Evolutionary conservation across 306 rosid species (phyloP).

Genomic region (Castanopsis chinensis): DNA sequence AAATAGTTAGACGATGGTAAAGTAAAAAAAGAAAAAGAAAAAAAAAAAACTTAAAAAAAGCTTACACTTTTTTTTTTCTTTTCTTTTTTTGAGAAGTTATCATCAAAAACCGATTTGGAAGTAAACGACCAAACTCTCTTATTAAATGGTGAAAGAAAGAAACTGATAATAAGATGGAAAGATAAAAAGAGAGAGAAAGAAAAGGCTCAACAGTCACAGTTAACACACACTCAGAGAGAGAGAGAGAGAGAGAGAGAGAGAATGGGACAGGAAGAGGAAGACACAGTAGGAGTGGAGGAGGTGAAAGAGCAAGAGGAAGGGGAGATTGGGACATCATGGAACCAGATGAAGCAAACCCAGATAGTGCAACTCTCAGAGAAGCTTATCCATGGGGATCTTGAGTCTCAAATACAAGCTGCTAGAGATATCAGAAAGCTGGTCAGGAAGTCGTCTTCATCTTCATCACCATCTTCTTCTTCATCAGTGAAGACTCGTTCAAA

Average conservation of each 20-base stretch:
- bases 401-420: slow-evolving; percentile 76
- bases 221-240: neutral
- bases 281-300: slow-evolving; percentile 20
- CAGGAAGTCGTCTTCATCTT: slow-evolving; percentile 46
- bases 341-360: slow-evolving; percentile 46
- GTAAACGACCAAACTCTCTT: too few relatives aligned
- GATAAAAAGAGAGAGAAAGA: neutral
- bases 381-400: slow-evolving; percentile 63
- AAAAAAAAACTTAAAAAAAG: too few relatives aligned
- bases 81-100: too few relatives aligned
- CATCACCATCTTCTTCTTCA: slow-evolving; percentile 22
- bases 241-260: slow-evolving; percentile 32
- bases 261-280: slow-evolving; percentile 43
- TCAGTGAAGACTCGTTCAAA: slow-evolving; percentile 59
- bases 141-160: too few relatives aligned
- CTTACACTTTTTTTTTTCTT: too few relatives aligned
- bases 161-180: too few relatives aligned
- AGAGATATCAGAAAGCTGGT: slow-evolving; percentile 75
- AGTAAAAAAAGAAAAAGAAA: too few relatives aligned
- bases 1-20: fast-evolving
- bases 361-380: slow-evolving; percentile 59
- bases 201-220: neutral
- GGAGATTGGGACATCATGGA: slow-evolving; percentile 30
- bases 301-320: slow-evolving; percentile 4
- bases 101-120: too few relatives aligned